Conservation (phyloP, 2,329 filamentous ascomycete species). For the Botryotinia narcissicola region DNA sequence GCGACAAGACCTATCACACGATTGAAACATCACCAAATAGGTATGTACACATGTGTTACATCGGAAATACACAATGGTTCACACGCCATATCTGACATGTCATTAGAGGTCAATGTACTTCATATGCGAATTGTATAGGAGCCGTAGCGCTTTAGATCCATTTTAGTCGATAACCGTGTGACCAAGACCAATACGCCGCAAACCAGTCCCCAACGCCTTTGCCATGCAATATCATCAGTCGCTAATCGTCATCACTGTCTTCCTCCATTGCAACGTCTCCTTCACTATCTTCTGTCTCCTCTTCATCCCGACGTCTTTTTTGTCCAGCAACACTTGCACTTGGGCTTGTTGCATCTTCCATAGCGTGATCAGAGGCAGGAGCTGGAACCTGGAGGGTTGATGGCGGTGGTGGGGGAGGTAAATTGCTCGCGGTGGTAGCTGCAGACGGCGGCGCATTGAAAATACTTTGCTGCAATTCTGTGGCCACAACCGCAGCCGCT, state of each 20-base stretch:
- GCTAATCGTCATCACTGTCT: conserved; percentile 43
- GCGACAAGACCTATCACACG: not conserved
- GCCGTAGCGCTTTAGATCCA: conserved; percentile 6
- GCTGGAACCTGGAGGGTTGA: conserved; percentile 46
- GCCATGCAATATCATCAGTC: conserved; percentile 21
- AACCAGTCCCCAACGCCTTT: conserved; percentile 32
- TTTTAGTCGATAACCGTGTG: conserved; percentile 5
- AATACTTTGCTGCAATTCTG: conserved; percentile 75
- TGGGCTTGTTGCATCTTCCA: conserved; percentile 52
- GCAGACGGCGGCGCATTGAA: conserved; percentile 66
- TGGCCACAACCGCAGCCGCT: conserved; percentile 59
- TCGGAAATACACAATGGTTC: conserved; percentile 17
- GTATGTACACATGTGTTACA: not conserved
- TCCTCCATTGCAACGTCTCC: conserved; percentile 61
- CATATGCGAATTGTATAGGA: conserved; percentile 3
- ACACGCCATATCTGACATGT: conserved; percentile 12
- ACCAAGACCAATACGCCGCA: conserved; percentile 16
- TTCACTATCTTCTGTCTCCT: conserved; percentile 64
- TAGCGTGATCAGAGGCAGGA: conserved; percentile 46
- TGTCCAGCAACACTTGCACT: conserved; percentile 54
- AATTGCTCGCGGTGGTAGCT: conserved; percentile 41
- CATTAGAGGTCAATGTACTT: conserved; percentile 14
- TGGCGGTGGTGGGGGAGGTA: conserved; percentile 44
- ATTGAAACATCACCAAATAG: not conserved
- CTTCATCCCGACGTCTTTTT: conserved; percentile 70